These are phyloP conservation scores for Rhodotorula mucilaginosa DNA, from an alignment of 1,284 basidiomycete genomes.

Conservation along the genomic window DNA sequence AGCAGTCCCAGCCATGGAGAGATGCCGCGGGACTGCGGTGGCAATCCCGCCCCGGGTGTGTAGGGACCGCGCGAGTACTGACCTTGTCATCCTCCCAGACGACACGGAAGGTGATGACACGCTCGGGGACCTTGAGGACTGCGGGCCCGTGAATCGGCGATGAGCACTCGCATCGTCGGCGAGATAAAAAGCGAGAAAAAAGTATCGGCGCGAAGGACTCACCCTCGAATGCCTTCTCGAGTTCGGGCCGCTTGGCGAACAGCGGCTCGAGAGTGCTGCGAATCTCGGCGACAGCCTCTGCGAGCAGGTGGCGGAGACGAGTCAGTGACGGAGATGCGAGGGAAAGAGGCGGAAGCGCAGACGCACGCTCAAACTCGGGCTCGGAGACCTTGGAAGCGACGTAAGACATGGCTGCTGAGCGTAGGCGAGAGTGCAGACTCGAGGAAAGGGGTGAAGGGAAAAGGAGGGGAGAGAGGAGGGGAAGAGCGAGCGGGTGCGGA, in stretches of 20 bases:
- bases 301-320: neutral
- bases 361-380: slow-evolving; percentile 42
- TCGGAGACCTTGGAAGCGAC: slow-evolving; percentile 30
- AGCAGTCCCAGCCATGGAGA: neutral
- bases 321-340: neutral
- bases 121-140: slow-evolving; percentile 64
- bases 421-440: neutral
- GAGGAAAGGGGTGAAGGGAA: neutral
- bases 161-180: neutral
- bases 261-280: slow-evolving; percentile 64
- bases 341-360: too few species aligned
- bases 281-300: slow-evolving; percentile 49
- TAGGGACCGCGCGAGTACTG: neutral
- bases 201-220: slow-evolving; percentile 32
- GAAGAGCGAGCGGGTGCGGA: neutral
- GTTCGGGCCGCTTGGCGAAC: slow-evolving; percentile 67
- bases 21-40: too few species aligned
- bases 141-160: neutral
- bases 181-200: slow-evolving; percentile 44
- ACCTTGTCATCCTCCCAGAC: slow-evolving; percentile 70
- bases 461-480: neutral
- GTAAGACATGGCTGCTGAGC: slow-evolving; percentile 28
- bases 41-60: neutral
- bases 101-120: slow-evolving; percentile 68
- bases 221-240: slow-evolving; percentile 68